A percentile compares a stretch with the other conserved stretches of the same genome.
These are phyloP conservation scores for Tritrichomonas musculus DNA, from an alignment of 208 protist genomes.

Conservation along the genomic window DNA sequence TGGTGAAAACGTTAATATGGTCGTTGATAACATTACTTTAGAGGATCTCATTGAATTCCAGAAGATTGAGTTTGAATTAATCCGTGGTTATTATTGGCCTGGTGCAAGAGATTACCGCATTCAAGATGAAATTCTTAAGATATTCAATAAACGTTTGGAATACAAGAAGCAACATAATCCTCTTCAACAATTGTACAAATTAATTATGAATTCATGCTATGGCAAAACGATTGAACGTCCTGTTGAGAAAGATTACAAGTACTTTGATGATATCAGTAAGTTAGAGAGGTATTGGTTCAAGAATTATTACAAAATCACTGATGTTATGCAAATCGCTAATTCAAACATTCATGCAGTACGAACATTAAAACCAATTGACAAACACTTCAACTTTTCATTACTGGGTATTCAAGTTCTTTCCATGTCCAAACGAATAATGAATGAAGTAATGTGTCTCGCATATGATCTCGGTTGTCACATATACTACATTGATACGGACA, in stretches of 20 bases:
- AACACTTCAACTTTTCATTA: neutral
- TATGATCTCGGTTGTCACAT: neutral
- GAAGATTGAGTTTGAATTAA: no score
- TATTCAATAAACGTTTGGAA: neutral
- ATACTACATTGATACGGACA: neutral
- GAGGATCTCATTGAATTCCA: no score
- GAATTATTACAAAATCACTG: neutral
- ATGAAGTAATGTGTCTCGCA: slow-evolving; percentile 23
- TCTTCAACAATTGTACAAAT: neutral
- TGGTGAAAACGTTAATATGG: no score
- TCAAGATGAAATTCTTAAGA: neutral
- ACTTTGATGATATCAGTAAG: no score
- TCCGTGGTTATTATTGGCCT: neutral
- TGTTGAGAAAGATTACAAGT: neutral
- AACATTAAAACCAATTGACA: neutral
- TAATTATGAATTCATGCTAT: slow-evolving; percentile 23
- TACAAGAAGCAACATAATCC: neutral
- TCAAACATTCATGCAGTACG: neutral
- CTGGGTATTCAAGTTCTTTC: neutral
- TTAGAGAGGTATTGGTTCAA: neutral
- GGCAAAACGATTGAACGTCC: neutral
- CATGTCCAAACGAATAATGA: neutral
- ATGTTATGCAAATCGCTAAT: neutral
- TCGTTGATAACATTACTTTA: no score
- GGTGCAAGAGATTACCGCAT: neutral